phyloP scores from a whole-genome alignment of 805 yeast genomes.

The Candida multigemmis region DNA sequence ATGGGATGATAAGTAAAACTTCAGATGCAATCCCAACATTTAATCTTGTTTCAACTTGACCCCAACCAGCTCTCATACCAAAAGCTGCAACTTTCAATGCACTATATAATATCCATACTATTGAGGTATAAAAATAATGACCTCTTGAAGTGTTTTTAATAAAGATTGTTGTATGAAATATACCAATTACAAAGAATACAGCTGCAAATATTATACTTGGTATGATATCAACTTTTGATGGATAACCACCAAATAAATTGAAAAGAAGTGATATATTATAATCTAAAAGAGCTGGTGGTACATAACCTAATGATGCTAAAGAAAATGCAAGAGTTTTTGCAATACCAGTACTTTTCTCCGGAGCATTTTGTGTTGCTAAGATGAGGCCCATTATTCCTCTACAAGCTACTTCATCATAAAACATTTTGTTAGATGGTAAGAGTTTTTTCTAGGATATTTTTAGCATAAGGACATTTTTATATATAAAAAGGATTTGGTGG shows the following conservation, averaged over 20 bases:
- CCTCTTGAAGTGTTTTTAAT: slow-evolving; percentile 40
- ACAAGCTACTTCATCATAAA: too few species aligned
- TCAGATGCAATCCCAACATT: slow-evolving; percentile 47
- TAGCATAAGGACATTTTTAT: too few species aligned
- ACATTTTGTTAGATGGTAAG: too few species aligned
- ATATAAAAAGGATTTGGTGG: too few species aligned
- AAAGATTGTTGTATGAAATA: slow-evolving; percentile 41
- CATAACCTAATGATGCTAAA: slow-evolving; percentile 14
- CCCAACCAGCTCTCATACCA: slow-evolving; percentile 52
- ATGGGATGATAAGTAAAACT: slow-evolving; percentile 48
- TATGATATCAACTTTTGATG: slow-evolving; percentile 41
- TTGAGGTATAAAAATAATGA: slow-evolving; percentile 49
- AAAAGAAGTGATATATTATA: slow-evolving; percentile 33
- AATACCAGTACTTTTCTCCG: slow-evolving; percentile 15
- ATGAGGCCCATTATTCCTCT: too few species aligned
- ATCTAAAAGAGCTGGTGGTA: slow-evolving; percentile 30
- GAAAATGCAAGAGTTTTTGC: too few species aligned
- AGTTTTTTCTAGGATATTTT: too few species aligned
- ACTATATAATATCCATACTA: slow-evolving; percentile 47
- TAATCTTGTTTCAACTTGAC: slow-evolving; percentile 36
- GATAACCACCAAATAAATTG: slow-evolving; percentile 59
- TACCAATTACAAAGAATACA: slow-evolving; percentile 37
- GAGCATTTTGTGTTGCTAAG: too few species aligned
- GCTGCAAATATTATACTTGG: slow-evolving; percentile 54
- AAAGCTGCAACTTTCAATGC: slow-evolving; percentile 49